Percentiles rank a stretch among this genome's conserved stretches.
These are phyloP conservation scores for Botrytis pseudocinerea DNA, from an alignment of 2,329 filamentous ascomycete genomes.

Conservation along the genomic window DNA sequence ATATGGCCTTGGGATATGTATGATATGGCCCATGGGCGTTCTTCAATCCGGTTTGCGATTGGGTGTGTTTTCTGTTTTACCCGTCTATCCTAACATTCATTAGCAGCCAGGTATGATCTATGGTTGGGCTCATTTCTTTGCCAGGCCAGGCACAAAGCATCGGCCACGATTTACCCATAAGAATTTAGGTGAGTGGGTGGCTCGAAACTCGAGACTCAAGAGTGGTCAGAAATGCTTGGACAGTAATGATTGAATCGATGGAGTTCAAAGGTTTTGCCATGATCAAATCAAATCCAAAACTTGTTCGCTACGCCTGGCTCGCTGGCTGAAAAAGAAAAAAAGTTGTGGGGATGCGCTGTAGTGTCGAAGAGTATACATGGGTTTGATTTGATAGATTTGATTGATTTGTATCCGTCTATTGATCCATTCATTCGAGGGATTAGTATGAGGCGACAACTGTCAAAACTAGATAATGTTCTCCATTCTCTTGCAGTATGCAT, in stretches of 20 bases:
- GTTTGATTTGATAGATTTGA: background rate
- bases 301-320: background rate
- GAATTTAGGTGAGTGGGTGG: background rate
- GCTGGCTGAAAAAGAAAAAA: constrained; percentile 8
- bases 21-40: background rate
- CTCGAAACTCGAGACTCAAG: background rate
- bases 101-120: background rate
- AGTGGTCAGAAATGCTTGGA: background rate
- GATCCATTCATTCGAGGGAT: constrained; percentile 13
- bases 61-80: background rate
- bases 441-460: constrained; percentile 22
- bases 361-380: background rate
- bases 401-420: background rate
- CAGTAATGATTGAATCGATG: background rate
- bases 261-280: background rate
- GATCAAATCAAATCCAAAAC: background rate
- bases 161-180: constrained; percentile 2
- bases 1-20: background rate
- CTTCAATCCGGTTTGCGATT: background rate
- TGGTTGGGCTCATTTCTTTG: background rate
- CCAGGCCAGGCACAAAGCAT: background rate
- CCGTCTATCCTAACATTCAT: background rate
- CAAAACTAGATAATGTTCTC: constrained; percentile 11
- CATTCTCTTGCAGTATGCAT: constrained; percentile 14
- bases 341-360: constrained; percentile 9